Evolutionary conservation across 1,139 yeast species (phyloP).

Genomic region (Yamadazyma jaroonii): DNA sequence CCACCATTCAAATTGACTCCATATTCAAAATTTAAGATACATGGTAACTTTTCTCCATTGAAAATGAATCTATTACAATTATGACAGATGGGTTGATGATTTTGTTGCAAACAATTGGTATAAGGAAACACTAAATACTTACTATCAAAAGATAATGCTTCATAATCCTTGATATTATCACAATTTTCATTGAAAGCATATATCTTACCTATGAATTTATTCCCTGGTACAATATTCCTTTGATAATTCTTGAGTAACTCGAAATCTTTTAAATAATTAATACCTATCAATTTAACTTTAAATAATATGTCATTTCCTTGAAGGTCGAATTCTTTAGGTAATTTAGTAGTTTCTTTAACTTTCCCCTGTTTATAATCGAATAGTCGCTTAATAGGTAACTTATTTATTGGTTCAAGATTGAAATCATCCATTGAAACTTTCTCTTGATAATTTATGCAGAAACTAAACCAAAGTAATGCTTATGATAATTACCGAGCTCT

Average conservation of each 20-base stretch:
- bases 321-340: conserved; percentile 25
- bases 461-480: too few relatives aligned
- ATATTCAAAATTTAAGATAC: conserved; percentile 26
- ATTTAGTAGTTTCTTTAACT: conserved; percentile 28
- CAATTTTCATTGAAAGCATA: conserved; percentile 12
- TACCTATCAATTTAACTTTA: conserved; percentile 30
- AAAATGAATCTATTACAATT: conserved; percentile 19
- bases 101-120: conserved; percentile 31
- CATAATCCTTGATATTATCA: conserved; percentile 4
- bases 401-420: conserved; percentile 4
- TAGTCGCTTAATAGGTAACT: conserved; percentile 29
- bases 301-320: conserved; percentile 24
- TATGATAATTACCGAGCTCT: too few relatives aligned
- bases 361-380: conserved; percentile 20
- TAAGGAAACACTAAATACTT: conserved; percentile 37
- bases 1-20: conserved; percentile 42
- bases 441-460: too few relatives aligned
- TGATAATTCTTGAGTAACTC: conserved; percentile 8
- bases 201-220: conserved; percentile 29
- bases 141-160: conserved; percentile 10
- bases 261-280: conserved; percentile 18
- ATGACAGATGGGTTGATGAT: conserved; percentile 17
- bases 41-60: conserved; percentile 10
- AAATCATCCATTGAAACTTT: conserved; percentile 1
- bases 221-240: conserved; percentile 30